Evolutionary conservation across 306 rosid genomes (phyloP).

Genomic region (Notholithocarpus densiflorus): DNA sequence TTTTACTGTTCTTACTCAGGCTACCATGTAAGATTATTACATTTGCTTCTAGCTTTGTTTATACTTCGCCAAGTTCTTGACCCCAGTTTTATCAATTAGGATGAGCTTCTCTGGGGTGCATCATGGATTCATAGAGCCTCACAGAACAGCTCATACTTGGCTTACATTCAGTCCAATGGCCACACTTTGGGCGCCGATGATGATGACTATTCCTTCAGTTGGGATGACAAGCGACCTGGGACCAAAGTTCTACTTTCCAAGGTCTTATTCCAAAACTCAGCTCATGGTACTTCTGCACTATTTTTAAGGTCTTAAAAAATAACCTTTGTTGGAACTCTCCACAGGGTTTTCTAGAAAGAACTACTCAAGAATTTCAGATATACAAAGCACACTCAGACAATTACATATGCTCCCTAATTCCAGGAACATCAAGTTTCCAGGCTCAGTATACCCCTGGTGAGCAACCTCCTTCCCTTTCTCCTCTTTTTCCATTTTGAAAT

Average conservation of each 20-base stretch:
- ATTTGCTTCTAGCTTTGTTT: not conserved
- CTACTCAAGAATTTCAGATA: constrained; percentile 45
- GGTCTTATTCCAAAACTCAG: constrained; percentile 26
- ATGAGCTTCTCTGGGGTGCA: constrained; percentile 95
- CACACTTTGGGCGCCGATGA: constrained; percentile 79
- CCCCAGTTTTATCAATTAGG: constrained; percentile 37
- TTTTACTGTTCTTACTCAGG: constrained; percentile 94
- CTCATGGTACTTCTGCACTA: not conserved
- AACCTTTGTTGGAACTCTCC: not conserved
- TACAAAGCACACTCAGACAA: constrained; percentile 80
- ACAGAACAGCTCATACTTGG: constrained; percentile 39
- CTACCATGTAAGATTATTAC: constrained; percentile 51
- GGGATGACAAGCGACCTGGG: constrained; percentile 94
- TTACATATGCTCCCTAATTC: constrained; percentile 69
- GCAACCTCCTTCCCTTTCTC: not conserved
- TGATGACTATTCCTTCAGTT: constrained; percentile 67
- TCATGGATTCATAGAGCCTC: constrained; percentile 89
- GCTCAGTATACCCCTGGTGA: constrained; percentile 82
- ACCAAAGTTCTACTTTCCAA: constrained; percentile 79
- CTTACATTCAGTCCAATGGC: constrained; percentile 72
- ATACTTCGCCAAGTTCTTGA: not conserved
- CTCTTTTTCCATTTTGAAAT: not conserved
- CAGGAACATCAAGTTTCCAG: constrained; percentile 61
- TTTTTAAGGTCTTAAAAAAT: not conserved
- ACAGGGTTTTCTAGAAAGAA: constrained; percentile 63